Evolutionary conservation across 2,329 filamentous ascomycete species (phyloP), one percentile per base, ranked within the genome.

Genomic region (Aspergillus ustus): DNA sequence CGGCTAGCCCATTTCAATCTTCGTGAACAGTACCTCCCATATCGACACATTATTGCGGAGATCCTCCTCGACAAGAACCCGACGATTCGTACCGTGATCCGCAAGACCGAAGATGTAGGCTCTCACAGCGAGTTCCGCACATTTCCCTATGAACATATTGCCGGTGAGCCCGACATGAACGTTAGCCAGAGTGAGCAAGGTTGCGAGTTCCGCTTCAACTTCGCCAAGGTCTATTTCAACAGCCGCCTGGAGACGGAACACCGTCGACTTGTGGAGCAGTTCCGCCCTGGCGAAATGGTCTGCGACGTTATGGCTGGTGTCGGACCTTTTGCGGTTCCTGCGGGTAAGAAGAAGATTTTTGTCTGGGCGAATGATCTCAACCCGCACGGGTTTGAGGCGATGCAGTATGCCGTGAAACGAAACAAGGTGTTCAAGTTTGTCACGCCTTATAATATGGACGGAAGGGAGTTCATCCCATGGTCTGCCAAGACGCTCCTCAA

Each of bases 281-380:
- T 98, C 81, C 81, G 87, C 59, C 87, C 90, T 7, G 93, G 95
- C 44, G 91, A 98, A 72, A 93, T 93, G 3, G 91, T 98, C 1
- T 95, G 90, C 80, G 95, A 99, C 77, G 90, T 97, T 66, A 99
- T 98, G 94, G 94, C 93, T 0, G 95, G 95, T 48, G 93, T 99
- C 53, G 95, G 95, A 0, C 95, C 95, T 0, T 99, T 99, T 76
- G 93, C 94, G 22, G 84, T 97, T 3, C 95, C 95, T 0, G 93
- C 94, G 0, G 95, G 92, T 17, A 96, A 91, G 81, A 94, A 91
- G 76, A 88, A 87, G 44, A 91, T 96, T 29, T 96, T 98, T 70
- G 93, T 97, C 19, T 96, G 91, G 89, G 95, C 93, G 44, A 99
- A 98, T 78, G 95, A 99, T 76, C 89, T 97, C 74, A 99, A 99